Percentiles rank a stretch among this genome's conserved stretches.
These are phyloP conservation scores for Aspergillus haitiensis DNA, from an alignment of 495 filamentous ascomycete species.

Conservation along the genomic window DNA sequence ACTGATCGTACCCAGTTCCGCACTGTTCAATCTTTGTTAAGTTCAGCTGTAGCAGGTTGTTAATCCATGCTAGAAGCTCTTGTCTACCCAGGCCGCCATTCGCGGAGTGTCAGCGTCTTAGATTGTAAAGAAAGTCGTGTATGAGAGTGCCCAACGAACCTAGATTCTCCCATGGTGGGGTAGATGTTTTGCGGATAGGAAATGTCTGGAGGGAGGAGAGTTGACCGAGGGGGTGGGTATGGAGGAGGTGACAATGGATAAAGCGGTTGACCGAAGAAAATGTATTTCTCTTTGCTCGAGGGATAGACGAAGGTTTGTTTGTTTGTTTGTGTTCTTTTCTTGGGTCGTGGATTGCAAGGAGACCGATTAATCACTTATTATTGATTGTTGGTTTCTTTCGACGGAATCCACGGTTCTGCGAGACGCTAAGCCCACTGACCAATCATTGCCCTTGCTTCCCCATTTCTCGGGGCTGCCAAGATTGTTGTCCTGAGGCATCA, in stretches of 20 bases:
- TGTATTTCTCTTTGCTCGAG: not conserved
- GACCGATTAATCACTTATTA: constrained; percentile 5
- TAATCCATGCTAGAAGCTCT: constrained; percentile 94
- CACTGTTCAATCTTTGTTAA: constrained; percentile 99
- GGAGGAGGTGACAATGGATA: constrained; percentile 9
- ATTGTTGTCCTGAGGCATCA: too few relatives aligned
- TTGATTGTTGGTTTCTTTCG: constrained; percentile 45
- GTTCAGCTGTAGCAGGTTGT: constrained; percentile 95
- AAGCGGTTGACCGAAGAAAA: not conserved
- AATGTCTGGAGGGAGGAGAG: constrained; percentile 2
- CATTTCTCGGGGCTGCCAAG: constrained; percentile 6
- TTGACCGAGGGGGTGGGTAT: not conserved
- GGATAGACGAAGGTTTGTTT: constrained; percentile 27
- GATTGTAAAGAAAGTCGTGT: not conserved
- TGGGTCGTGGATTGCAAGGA: constrained; percentile 9
- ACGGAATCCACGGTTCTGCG: constrained; percentile 43
- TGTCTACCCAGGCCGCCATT: constrained; percentile 59
- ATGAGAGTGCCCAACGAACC: constrained; percentile 35
- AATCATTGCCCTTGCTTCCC: constrained; percentile 32
- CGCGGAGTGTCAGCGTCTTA: constrained; percentile 7
- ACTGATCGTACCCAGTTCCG: constrained; percentile 82
- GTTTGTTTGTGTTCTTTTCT: constrained; percentile 20
- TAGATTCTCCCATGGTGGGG: constrained; percentile 58
- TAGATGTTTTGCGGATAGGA: constrained; percentile 20
- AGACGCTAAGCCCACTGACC: constrained; percentile 35